phyloP scores from a whole-genome alignment of 2,329 filamentous ascomycete genomes.

The Scedosporium dehoogii region DNA sequence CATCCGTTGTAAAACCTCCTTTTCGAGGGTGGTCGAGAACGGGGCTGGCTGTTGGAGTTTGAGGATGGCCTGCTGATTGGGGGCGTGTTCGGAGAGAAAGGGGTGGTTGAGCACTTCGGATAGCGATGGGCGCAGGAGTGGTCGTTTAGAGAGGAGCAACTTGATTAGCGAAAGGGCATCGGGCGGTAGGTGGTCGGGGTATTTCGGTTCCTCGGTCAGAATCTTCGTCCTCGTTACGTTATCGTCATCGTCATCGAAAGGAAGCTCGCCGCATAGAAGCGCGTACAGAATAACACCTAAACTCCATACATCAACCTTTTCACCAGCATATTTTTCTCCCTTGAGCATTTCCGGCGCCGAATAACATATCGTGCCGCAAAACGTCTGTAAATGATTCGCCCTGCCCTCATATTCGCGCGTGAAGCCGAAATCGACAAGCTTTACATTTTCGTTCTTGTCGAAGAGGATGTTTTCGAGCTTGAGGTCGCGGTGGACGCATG shows the following conservation, averaged over 20 bases:
- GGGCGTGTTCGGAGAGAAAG: constrained; percentile 79
- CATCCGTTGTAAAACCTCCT: constrained; percentile 87
- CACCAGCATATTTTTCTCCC: constrained; percentile 93
- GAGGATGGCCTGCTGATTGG: constrained; percentile 80
- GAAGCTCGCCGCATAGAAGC: constrained; percentile 72
- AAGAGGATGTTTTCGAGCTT: constrained; percentile 90
- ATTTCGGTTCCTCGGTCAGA: constrained; percentile 74
- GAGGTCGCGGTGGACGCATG: constrained; percentile 90
- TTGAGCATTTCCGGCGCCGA: constrained; percentile 98
- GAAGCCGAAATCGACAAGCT: constrained; percentile 96
- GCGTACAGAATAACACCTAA: constrained; percentile 78
- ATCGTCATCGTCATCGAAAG: constrained; percentile 95
- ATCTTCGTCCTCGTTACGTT: constrained; percentile 77
- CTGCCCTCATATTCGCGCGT: constrained; percentile 96
- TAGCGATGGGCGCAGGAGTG: constrained; percentile 69
- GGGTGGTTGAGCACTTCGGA: constrained; percentile 80
- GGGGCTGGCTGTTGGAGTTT: constrained; percentile 71
- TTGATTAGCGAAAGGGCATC: constrained; percentile 72
- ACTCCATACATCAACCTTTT: constrained; percentile 97
- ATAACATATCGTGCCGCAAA: constrained; percentile 96
- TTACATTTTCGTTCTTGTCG: constrained; percentile 95
- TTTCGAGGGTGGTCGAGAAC: constrained; percentile 79
- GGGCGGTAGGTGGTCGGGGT: constrained; percentile 67
- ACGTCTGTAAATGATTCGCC: constrained; percentile 89
- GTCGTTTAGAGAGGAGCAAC: constrained; percentile 79